Evolutionary conservation across 2,329 filamentous ascomycete species (phyloP), one percentile per base, ranked within the genome.

Genomic region (Botryotinia calthae): DNA sequence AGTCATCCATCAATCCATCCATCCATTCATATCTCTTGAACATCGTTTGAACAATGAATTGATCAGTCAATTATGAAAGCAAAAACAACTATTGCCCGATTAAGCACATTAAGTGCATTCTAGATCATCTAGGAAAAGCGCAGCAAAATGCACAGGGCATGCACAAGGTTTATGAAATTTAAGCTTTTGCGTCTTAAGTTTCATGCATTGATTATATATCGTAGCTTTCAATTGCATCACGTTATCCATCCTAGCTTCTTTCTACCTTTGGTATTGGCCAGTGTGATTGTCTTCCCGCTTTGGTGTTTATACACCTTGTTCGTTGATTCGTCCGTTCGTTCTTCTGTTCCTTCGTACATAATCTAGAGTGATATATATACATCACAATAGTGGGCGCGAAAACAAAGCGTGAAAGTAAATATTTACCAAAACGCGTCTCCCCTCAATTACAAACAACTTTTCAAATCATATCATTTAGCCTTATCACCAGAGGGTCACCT

Each of bases 381-480:
- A 51, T n/a, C 22, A 16, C 58, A 37, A 48, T 18, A 66, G 14
- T 65, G 61, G 34, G 46, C 59, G 69, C 46, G 69, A 71, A 65
- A 64, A 56, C 51, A 56, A 42, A 34, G 44, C 37, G 42, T 37
- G 58, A 56, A 71, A 71, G 69, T 71, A 65, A 71, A 71, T 65
- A 71, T 71, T 71, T 65, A 71, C 69, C 69, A 63, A 54, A 71
- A 64, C 69, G 59, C 69, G 69, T 71, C 69, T 71, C 37, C 69
- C 42, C 25, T 63, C 59, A n/a, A 48, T 56, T 56, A 37, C 28
- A n/a, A 67, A 34, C 25, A 40, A 48, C 25, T 20, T 54, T 48
- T 34, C 46, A 48, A 9, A 31, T 46, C 42, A 48, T 56, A 31
- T 46, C 42, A 48, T 56, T n/a, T 40, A 51, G 37, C 37, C 37